Base-by-base conservation (phyloP, 257 asterid genomes). In the Solanum etuberosum region DNA sequence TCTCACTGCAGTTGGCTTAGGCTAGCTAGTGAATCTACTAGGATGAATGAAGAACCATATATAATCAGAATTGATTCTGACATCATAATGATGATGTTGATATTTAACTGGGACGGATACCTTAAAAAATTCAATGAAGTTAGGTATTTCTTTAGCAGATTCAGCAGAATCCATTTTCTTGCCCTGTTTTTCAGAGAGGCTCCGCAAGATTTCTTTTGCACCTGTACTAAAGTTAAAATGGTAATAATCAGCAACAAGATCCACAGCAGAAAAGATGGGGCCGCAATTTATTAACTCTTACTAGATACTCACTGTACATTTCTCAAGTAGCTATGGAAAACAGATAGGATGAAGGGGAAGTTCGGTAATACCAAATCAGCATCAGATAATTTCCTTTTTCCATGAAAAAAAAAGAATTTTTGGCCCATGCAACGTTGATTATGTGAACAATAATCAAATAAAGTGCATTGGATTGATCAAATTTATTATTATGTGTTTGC, bases 131-230 rank as follows among this genome's bases (percentile, higher is more conserved):
- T 90, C 86, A 88, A 94, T 86, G 89, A 97, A 97, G 88, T 94
- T 94, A 48, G 96, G 92, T 86, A 97, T 97, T 86, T 97, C 94
- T 88, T 94, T 91, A 29, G 94, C 94, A 88, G 99, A 97, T 88
- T 96, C 98, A 87, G 91, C 89, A 32, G 98, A 89, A 76, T 94
- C 94, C 99, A 97, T 97, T 94, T 94, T 97, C 91, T 90, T 94
- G 80, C 99, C 99, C 93, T 97, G 99, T 89, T 94, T 97, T 88
- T 94, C 99, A 54, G 99, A 97, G 90, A 97, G 92, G 93, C 93
- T 95, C 90, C 93, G 99, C 90, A 97, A 84, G 86, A 97, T 88
- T 90, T 97, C 99, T 92, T 95, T 97, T 86, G 93, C 99, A 87
- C 99, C 99, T 97, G 94, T 91, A 90, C 86, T 81, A 86, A 89